A percentile compares a stretch with the other conserved stretches of the same genome.
Conservation (phyloP, 495 filamentous ascomycete genomes). For the Podospora appendiculata region DNA sequence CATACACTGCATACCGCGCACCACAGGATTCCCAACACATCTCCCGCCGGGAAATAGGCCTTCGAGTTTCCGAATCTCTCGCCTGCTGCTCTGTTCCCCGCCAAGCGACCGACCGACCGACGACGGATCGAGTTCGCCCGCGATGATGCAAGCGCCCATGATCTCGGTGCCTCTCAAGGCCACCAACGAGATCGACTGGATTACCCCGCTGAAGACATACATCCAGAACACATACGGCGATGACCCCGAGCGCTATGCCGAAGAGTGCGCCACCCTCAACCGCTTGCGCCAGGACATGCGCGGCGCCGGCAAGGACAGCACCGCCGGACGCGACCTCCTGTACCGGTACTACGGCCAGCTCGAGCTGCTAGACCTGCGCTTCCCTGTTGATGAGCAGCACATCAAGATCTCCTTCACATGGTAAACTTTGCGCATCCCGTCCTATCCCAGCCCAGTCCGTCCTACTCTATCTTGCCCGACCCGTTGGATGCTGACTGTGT, state of each 20-base stretch:
- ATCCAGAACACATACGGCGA: conserved; percentile 91
- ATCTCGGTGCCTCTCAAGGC: conserved; percentile 90
- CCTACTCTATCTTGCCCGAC: neutral
- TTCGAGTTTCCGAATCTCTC: too few species aligned
- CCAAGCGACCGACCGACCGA: neutral
- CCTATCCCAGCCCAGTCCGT: too few species aligned
- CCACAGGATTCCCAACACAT: too few species aligned
- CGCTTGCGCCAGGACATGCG: conserved; percentile 98
- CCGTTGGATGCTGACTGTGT: neutral
- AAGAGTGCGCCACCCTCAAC: conserved; percentile 94
- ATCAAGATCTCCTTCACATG: conserved; percentile 99
- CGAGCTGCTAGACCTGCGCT: conserved; percentile 87
- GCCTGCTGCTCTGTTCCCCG: neutral
- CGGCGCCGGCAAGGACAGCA: conserved; percentile 94
- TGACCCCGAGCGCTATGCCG: conserved; percentile 87
- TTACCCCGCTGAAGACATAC: conserved; percentile 85
- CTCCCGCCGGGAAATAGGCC: too few species aligned
- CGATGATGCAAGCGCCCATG: conserved; percentile 80
- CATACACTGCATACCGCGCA: too few species aligned
- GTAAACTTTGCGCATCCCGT: conserved; percentile 42
- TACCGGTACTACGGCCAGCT: conserved; percentile 98
- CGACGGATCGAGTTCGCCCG: conserved; percentile 3
- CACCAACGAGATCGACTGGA: conserved; percentile 99
- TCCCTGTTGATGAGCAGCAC: conserved; percentile 96
- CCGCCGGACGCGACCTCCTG: conserved; percentile 82